phyloP scores from a whole-genome alignment of 306 rosid species.

The Dalbergia oliveri region DNA sequence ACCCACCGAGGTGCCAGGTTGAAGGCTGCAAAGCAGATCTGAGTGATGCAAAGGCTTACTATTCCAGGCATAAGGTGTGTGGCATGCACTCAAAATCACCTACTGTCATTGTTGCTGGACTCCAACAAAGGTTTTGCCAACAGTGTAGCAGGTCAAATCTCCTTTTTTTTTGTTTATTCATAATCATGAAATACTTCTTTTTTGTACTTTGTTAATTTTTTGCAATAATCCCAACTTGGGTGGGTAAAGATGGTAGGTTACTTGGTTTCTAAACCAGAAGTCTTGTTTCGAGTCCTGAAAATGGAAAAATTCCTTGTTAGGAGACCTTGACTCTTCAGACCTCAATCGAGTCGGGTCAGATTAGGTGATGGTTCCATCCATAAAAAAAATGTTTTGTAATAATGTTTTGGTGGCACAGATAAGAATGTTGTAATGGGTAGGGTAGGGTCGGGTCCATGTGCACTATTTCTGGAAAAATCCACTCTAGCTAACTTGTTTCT shows the following conservation, averaged over 20 bases:
- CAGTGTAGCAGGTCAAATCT: slow-evolving; percentile 84
- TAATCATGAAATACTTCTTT: background rate
- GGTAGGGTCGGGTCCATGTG: slow-evolving; percentile 6
- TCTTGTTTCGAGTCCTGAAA: too few species aligned
- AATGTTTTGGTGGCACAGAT: too few species aligned
- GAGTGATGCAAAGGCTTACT: slow-evolving; percentile 84
- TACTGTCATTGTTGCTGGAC: slow-evolving; percentile 73
- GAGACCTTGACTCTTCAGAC: too few species aligned
- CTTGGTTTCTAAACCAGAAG: too few species aligned
- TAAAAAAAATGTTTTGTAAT: too few species aligned
- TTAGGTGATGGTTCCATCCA: too few species aligned
- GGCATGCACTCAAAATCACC: slow-evolving; percentile 88
- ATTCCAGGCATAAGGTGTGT: slow-evolving; percentile 93
- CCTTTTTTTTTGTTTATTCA: background rate
- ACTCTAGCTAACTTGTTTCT: background rate
- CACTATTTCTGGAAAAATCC: background rate
- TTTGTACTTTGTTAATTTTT: background rate
- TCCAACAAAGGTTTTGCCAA: slow-evolving; percentile 93
- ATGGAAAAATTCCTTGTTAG: too few species aligned
- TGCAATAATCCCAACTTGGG: background rate
- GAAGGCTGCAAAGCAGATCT: slow-evolving; percentile 92
- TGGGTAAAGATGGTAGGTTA: too few species aligned
- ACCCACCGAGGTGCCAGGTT: slow-evolving; percentile 93
- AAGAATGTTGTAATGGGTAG: background rate
- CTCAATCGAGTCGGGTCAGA: too few species aligned